A percentile compares a stretch with the other conserved stretches of the same genome.
phyloP scores from a whole-genome alignment of 345 rosid genomes.

The Syzygium aqueum region DNA sequence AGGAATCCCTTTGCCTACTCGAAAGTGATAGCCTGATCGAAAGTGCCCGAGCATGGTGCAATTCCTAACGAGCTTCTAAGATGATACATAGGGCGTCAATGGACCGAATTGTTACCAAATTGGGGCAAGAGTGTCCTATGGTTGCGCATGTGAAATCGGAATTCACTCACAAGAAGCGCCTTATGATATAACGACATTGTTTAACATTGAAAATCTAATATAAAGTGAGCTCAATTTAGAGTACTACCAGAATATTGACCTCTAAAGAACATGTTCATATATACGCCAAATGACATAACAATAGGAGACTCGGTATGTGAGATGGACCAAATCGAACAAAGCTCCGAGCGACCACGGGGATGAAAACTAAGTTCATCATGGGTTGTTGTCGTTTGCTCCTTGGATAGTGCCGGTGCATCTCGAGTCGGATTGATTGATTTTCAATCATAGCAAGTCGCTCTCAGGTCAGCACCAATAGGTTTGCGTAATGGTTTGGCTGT shows the following conservation, averaged over 20 bases:
- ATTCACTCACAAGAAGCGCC: not conserved
- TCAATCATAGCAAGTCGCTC: not conserved
- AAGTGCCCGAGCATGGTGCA: not conserved
- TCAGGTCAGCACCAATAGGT: not conserved
- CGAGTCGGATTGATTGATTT: not conserved
- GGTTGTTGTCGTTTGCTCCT: not conserved
- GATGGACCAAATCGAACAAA: not conserved
- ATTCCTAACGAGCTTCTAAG: not conserved
- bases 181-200: not conserved
- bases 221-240: not conserved
- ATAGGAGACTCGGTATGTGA: not conserved
- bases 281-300: not conserved
- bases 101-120: not conserved
- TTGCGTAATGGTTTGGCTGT: not conserved
- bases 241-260: not conserved
- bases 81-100: fast-evolving
- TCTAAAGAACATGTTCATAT: not conserved
- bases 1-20: not conserved
- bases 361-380: not conserved
- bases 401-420: not conserved
- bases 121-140: not conserved
- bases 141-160: not conserved
- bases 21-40: not conserved
- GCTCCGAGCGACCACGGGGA: not conserved
- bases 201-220: not conserved